Base-by-base conservation (phyloP, 768 basidiomycete species). In the Tephrocybe sp. region DNA sequence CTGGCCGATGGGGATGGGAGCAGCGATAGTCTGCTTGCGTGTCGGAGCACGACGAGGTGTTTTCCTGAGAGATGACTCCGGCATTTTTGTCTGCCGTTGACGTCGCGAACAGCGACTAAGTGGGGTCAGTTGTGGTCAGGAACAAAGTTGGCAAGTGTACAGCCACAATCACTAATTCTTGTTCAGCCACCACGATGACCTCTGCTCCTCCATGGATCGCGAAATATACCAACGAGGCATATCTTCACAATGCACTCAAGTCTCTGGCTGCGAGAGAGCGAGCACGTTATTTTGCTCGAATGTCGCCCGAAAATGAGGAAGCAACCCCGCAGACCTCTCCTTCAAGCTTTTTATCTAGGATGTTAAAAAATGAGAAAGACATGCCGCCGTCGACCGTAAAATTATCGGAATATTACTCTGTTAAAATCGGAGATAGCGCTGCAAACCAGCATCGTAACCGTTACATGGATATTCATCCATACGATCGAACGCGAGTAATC, bases 401-500 rank as follows among this genome's bases (percentile, higher is more conserved):
- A 4, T n/a, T 38, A 4, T 33, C 19, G 12, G 65, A 69, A 20
- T 68, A 86, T 56, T 91, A 89, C 62, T 80, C 86, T 12, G 68
- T 83, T 52, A 63, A 72, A 5, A 62, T 72, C n/a, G 85, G 80
- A 16, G 65, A 62, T 43, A 63, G 72, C 43, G 71, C 72, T 23
- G 64, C 62, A 22, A 79, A 87, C 60, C 42, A 60, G 17, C 58
- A 57, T 40, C 66, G 65, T 30, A 92, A 92, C 71, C 86, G 92
- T 11, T 94, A 94, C 58, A 44, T 62, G 23, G 80, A 91, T 59
- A 77, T 94, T 47, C 68, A 80, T 41, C 88, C 92, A 0, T 95
- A 92, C 63, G 89, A 95, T 67, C 79, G 88, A 43, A 92, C 88
- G 0, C 79, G 89, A 13, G 83, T 92, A 26, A 62, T 79, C n/a